These are phyloP conservation scores for Penium margaritaceum DNA, from an alignment of 139 green algal genomes.

Conservation along the genomic window DNA sequence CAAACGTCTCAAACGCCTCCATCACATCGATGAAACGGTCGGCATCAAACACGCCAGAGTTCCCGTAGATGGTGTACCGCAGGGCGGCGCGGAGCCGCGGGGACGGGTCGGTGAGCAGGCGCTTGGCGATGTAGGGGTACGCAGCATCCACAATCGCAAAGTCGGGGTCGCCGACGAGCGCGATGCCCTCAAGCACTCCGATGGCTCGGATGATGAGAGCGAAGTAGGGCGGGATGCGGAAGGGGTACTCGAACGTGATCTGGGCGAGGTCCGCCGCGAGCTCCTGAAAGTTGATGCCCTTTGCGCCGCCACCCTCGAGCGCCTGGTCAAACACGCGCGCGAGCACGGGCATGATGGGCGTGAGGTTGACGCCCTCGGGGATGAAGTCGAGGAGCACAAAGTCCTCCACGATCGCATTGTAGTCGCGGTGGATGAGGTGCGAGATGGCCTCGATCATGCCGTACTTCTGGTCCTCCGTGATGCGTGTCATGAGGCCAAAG, in stretches of 20 bases:
- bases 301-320: conserved; percentile 56
- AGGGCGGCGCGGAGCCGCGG: conserved; percentile 75
- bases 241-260: conserved; percentile 97
- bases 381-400: conserved; percentile 99
- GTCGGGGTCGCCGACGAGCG: conserved; percentile 73
- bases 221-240: conserved; percentile 86
- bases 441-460: conserved; percentile 98
- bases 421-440: conserved; percentile 96
- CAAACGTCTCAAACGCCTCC: conserved; percentile 87
- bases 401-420: conserved; percentile 82
- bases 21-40: conserved; percentile 93
- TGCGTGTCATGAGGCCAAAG: conserved; percentile 73
- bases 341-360: conserved; percentile 77
- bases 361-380: conserved; percentile 78
- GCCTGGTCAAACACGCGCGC: conserved; percentile 51
- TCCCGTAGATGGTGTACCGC: conserved; percentile 73
- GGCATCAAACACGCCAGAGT: conserved; percentile 49
- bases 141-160: conserved; percentile 96
- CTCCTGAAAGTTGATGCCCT: conserved; percentile 65
- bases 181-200: conserved; percentile 79
- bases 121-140: conserved; percentile 88
- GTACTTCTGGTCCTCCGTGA: conserved; percentile 65
- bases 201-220: conserved; percentile 81
- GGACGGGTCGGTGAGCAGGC: conserved; percentile 83
- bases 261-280: conserved; percentile 91